phyloP scores from a whole-genome alignment of 768 basidiomycete species.

The Naganishia friedmannii region DNA sequence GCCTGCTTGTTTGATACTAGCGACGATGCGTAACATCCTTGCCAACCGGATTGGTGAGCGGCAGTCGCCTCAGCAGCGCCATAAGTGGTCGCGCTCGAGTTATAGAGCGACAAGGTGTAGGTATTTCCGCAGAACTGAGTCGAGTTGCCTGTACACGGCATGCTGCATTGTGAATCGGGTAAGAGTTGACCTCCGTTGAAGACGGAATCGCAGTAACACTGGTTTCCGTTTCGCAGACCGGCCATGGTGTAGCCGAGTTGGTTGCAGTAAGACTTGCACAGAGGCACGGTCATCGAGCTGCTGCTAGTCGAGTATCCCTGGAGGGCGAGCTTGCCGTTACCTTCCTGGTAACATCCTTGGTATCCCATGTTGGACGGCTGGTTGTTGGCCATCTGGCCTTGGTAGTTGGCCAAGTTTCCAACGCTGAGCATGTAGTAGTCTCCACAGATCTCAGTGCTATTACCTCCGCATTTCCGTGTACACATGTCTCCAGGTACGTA shows the following conservation, averaged over 20 bases:
- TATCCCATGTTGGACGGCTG: constrained; percentile 36
- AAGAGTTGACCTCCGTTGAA: constrained; percentile 26
- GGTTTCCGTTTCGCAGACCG: constrained; percentile 36
- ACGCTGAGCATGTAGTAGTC: constrained; percentile 32
- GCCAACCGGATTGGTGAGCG: constrained; percentile 13
- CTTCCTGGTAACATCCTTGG: constrained; percentile 34
- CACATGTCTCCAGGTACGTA: constrained; percentile 38
- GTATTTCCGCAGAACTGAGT: constrained; percentile 34
- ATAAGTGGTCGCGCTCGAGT: constrained; percentile 21
- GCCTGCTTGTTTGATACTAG: constrained; percentile 18
- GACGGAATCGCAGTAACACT: constrained; percentile 26
- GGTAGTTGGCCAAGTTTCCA: constrained; percentile 38
- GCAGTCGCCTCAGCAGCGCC: constrained; percentile 11
- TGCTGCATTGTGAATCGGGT: constrained; percentile 35
- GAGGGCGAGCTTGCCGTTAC: constrained; percentile 28
- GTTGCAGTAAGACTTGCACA: constrained; percentile 32
- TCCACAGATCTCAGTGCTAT: constrained; percentile 42
- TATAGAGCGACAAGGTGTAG: constrained; percentile 34
- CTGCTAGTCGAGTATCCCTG: constrained; percentile 1
- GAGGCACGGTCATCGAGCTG: constrained; percentile 9
- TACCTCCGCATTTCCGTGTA: constrained; percentile 38
- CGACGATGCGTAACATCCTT: constrained; percentile 33
- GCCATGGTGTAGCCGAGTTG: constrained; percentile 20
- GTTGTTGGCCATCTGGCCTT: not conserved
- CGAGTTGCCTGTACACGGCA: constrained; percentile 37